Base-by-base conservation (phyloP, 208 protist genomes). In the Leishmania gerbilli region DNA sequence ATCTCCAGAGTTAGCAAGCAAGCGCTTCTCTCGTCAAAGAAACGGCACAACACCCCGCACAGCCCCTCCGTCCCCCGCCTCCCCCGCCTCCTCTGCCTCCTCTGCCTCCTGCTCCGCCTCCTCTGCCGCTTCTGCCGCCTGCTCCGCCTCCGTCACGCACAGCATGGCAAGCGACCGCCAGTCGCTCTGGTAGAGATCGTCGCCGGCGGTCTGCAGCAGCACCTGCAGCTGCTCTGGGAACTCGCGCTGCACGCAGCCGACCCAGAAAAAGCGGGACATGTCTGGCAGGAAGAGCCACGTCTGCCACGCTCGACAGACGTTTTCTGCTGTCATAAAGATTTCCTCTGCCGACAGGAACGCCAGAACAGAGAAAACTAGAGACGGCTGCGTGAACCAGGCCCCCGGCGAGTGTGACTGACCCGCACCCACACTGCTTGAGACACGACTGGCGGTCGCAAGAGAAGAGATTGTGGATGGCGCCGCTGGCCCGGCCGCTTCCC, bases 101-200 rank as follows among this genome's bases (percentile, higher is more conserved):
- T 75, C 72, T 3, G 79, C 53, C 49, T 31, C 79, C 15, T n/a
- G 74, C 1, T 75, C 72, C 1, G 79, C 53, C 49, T 31, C 31
- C 8, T 5, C 64, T 4, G 4, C 40, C 13, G 77, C 81, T 17
- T 76, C 79, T 27, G 79, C 53, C 49, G 34, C 62, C 9, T 86
- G 68, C 11, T 84, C 84, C 0, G 60, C 76, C n/a, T 92, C 86
- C 1, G 88, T 45, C 21, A 93, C 89, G 75, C 91, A 94, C 40
- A 94, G 53, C 93, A 97, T 90, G 1, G 93, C 93, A 37, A 95
- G 72, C 11, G 88, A 91, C 62, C 93, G 86, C 93, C 93, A 97
- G 60, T 95, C 91, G 37, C 80, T 86, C n/a, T 90, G 31, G 13
- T 89, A 87, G 17, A 92, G 79, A 51, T 91, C 90, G 6, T 53